Evolutionary conservation across 2,329 filamentous ascomycete genomes (phyloP), one percentile per base, ranked within the genome.

Genomic region (Lasiodiplodia theobromae): DNA sequence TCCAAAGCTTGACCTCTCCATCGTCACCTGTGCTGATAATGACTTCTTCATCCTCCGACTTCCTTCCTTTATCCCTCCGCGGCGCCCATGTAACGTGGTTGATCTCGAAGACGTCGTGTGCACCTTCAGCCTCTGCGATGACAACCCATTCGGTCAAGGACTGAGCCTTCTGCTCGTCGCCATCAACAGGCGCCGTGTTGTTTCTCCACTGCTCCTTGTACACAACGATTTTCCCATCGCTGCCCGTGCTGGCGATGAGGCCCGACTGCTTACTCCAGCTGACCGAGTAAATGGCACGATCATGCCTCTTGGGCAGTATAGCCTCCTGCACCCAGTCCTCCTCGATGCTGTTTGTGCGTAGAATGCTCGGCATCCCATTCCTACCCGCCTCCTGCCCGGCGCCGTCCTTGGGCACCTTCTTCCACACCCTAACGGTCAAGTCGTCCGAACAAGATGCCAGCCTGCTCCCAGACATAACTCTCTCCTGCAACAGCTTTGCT

Each of bases 1-100:
- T 86, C 95, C 96, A 99, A 1, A 94, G 89, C 75, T 91, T 91
- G 34, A 97, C 91, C 65, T 91, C 85, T 0, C 96, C 96, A 80
- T 98, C 94, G 77, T 99, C 96, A 0, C 95, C 96, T 0, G 94
- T 97, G 18, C 92, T 96, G 23, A 98, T 84, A 57, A 99, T 84
- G 77, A 97, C 91, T 81, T 98, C 95, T 74, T 97, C 93, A 28
- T 80, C 84, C 1, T 87, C 85, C n/a, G 69, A 85, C 71, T 81
- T 84, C 76, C 85, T 85, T 1, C 83, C 90, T 62, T 85, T 84
- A 77, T 97, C 94, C 68, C 88, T 91, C 68, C 94, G 86, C 73
- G 86, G 88, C 72, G 93, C 94, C 96, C 96, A 99, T 2, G 88
- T 89, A 60, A 96, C 87, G 79, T 97, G 94, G 75, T 99, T 99